Evolutionary conservation across 2,329 filamentous ascomycete genomes (phyloP).

Genomic region (Ophiostoma tasmaniense): DNA sequence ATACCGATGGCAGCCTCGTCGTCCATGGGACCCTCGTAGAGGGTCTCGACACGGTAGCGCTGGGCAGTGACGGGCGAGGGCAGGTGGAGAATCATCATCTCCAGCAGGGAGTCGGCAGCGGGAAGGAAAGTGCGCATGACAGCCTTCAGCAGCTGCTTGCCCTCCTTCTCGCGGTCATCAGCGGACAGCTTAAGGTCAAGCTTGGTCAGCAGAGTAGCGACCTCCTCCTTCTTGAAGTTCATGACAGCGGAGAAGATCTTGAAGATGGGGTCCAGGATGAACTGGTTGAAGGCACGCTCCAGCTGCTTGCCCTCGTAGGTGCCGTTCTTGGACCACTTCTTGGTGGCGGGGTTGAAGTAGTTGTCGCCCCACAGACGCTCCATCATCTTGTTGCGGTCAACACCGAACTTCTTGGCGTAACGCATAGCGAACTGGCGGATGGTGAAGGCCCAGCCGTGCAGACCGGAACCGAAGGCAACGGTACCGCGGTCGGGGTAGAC

Average conservation of each 20-base stretch:
- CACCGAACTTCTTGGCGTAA: slow-evolving; percentile 99
- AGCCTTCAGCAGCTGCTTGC: slow-evolving; percentile 90
- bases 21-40: slow-evolving; percentile 95
- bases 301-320: slow-evolving; percentile 78
- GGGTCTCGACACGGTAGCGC: slow-evolving; percentile 94
- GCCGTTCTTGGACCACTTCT: slow-evolving; percentile 96
- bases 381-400: slow-evolving; percentile 99
- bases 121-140: slow-evolving; percentile 99
- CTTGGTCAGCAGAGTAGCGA: slow-evolving; percentile 75
- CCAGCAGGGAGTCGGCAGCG: slow-evolving; percentile 91
- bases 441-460: slow-evolving; percentile 99
- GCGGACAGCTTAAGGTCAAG: slow-evolving; percentile 81
- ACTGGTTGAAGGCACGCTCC: slow-evolving; percentile 98
- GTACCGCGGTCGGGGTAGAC: slow-evolving; percentile 97
- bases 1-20: slow-evolving; percentile 92
- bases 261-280: slow-evolving; percentile 99
- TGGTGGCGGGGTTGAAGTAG: slow-evolving; percentile 99
- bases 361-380: slow-evolving; percentile 99
- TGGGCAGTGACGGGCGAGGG: slow-evolving; percentile 93
- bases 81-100: slow-evolving; percentile 99
- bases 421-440: slow-evolving; percentile 91
- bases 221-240: slow-evolving; percentile 98
- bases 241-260: slow-evolving; percentile 94
- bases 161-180: slow-evolving; percentile 89
- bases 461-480: slow-evolving; percentile 97